Percentiles rank a stretch among this genome's conserved stretches.
Conservation (phyloP, 2,329 filamentous ascomycete genomes). For the Diaporthe sp. region DNA sequence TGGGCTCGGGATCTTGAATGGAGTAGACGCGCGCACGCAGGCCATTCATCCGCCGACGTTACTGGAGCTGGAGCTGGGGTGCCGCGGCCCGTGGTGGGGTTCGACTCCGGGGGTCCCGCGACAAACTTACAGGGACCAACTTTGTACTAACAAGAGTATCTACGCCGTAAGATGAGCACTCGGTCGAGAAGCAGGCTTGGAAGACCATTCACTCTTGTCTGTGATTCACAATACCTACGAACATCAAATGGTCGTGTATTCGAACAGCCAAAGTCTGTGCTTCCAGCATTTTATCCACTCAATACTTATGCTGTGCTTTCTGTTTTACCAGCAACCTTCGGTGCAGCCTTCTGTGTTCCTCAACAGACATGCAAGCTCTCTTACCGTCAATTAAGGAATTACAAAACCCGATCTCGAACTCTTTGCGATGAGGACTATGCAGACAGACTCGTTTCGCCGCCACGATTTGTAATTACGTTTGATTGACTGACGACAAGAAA, state of each 20-base stretch:
- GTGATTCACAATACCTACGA: not conserved
- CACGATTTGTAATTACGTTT: not conserved
- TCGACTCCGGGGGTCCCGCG: conserved; percentile 25
- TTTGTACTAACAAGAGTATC: not conserved
- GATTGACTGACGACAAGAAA: too few relatives aligned
- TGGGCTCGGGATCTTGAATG: not conserved
- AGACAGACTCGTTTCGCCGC: not conserved
- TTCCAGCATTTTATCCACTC: too few relatives aligned
- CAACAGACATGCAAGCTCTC: not conserved
- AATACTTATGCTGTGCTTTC: not conserved
- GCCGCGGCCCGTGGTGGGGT: conserved; percentile 29
- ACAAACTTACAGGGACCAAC: conserved; percentile 13
- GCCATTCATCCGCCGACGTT: conserved; percentile 2
- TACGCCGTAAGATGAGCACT: not conserved
- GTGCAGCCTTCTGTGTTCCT: not conserved
- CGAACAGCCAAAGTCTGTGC: not conserved
- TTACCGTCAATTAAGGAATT: not conserved
- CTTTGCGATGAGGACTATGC: not conserved
- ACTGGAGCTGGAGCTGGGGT: conserved; percentile 12
- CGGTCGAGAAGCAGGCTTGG: not conserved
- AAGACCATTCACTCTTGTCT: not conserved
- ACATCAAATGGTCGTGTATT: too few relatives aligned
- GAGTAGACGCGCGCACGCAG: conserved; percentile 10
- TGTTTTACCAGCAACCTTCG: not conserved
- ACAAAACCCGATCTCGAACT: not conserved